Evolutionary conservation across 1,284 basidiomycete genomes (phyloP), one percentile per base, ranked within the genome.

Genomic region (Bondarzewia mesenterica): DNA sequence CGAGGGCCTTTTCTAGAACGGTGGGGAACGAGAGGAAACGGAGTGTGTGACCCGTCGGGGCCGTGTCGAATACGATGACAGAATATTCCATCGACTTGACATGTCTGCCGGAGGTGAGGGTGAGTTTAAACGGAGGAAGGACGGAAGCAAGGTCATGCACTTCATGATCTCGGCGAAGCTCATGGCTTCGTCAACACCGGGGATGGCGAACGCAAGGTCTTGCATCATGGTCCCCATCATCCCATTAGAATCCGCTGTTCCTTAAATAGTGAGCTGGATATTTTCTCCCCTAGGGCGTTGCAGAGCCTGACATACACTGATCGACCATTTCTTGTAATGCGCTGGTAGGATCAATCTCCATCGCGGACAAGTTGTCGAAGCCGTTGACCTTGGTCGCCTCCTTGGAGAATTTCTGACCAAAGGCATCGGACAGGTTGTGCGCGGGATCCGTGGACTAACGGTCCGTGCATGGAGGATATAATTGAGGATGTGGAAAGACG

Each of bases 71-170:
- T 23, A 99, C 94, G 62, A 99, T 98, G 50, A 96, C 92, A 20
- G 92, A 94, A 73, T 96, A 99, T 69, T 98, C 85, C 95, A 99
- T 98, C n/a, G 92, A 96, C 70, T 99, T 98, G 68, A 99, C 96
- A 66, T 98, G 94, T 63, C 92, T 95, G 56, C 1, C 40, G 16
- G 23, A 48, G 23, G 47, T 27, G 18, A 12, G 37, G 42, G 21
- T 29, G 2, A n/a, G 44, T 16, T n/a, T 21, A 40, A 20, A 48
- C 38, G 36, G 23, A 7, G 44, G 29, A 14, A 20, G 44, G 22
- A 18, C n/a, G 32, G 5, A 27, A 42, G 37, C 8, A 37, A 41
- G 49, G 25, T 41, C n/a, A 71, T 80, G 53, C 53, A 93, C 92
- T 99, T 99, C 96, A 99, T 99, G 68, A 99, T 96, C 68, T 99